Base-by-base conservation (phyloP, 2,329 filamentous ascomycete species). In the Botrytis fabae region DNA sequence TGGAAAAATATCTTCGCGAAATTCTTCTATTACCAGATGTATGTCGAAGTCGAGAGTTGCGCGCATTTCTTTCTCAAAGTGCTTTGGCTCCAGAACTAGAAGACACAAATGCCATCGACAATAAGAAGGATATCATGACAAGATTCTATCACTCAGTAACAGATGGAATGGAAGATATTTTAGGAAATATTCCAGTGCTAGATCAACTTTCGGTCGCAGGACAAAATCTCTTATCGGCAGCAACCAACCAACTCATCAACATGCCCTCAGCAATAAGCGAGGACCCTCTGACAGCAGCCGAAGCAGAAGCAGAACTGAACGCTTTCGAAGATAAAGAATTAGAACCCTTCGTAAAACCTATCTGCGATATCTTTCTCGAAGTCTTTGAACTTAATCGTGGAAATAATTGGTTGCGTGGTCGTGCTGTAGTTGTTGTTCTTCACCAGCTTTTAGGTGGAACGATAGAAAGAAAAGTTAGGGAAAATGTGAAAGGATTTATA, bases 331-430 rank as follows among this genome's bases (percentile, higher is more conserved):
- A 93, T 80, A 91, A 91, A 79, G 94, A 97, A 78, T 86, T 94
- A 2, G 94, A 97, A 80, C 96, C 96, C 1, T 98, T 99, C 79
- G 96, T 99, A 79, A 99, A 98, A 81, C 97, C 96, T 6, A 98
- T 99, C 75, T 98, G 95, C 82, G 96, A 99, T 82, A 91, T 99
- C 74, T 99, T 99, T 83, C 88, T 99, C 25, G 96, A 99, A 81
- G 89, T 94, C 0, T 99, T 99, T 80, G 95, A 97, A 80, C 87
- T 99, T 57, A 97, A 98, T 81, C 91, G 92, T 74, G 95, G 95
- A 59, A 98, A 97, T 82, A 98, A 97, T 82, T 99, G 96, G 97
- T 89, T 99, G 6, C 92, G 97, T 59, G 97, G 96, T 0, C 91
- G 96, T 35, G 96, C 96, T 0, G 96, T 98, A 1, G 95, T 99